Conservation (phyloP, 1,284 basidiomycete genomes). For the Baeospora myosura region DNA sequence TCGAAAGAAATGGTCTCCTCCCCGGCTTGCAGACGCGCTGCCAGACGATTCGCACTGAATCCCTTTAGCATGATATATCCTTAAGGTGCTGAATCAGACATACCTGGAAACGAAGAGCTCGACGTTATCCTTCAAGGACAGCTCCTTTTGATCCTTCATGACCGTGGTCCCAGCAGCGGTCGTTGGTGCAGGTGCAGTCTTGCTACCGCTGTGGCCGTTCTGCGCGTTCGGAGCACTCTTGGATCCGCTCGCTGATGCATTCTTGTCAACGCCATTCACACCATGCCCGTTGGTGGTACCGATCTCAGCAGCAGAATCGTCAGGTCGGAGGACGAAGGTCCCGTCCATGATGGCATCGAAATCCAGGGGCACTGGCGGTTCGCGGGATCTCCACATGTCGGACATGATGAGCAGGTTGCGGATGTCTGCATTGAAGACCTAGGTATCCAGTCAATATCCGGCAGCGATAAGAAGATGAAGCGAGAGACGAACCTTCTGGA, state of each 20-base stretch:
- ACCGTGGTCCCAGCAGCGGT: constrained; percentile 22
- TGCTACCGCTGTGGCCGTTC: constrained; percentile 17
- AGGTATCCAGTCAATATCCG: neutral
- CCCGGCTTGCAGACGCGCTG: constrained; percentile 63
- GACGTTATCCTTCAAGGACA: constrained; percentile 75
- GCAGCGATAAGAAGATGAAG: neutral
- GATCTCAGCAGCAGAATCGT: constrained; percentile 16
- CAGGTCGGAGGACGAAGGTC: constrained; percentile 41
- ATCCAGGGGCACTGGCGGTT: constrained; percentile 79
- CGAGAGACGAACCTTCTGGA: constrained; percentile 68
- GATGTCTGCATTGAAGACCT: constrained; percentile 90
- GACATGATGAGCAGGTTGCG: constrained; percentile 86
- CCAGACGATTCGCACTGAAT: constrained; percentile 68
- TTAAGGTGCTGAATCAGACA: constrained; percentile 9
- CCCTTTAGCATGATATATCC: constrained; percentile 6
- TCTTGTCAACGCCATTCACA: constrained; percentile 16
- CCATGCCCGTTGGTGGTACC: constrained; percentile 15
- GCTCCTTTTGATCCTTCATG: constrained; percentile 74
- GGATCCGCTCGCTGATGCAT: constrained; percentile 14
- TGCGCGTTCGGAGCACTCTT: constrained; percentile 21
- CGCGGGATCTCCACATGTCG: constrained; percentile 95
- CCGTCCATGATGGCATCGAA: constrained; percentile 66
- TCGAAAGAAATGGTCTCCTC: constrained; percentile 86
- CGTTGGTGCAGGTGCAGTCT: constrained; percentile 11
- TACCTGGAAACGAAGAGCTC: constrained; percentile 80